Conservation (phyloP, 2,329 filamentous ascomycete species). For the Diaporthe humulicola region DNA sequence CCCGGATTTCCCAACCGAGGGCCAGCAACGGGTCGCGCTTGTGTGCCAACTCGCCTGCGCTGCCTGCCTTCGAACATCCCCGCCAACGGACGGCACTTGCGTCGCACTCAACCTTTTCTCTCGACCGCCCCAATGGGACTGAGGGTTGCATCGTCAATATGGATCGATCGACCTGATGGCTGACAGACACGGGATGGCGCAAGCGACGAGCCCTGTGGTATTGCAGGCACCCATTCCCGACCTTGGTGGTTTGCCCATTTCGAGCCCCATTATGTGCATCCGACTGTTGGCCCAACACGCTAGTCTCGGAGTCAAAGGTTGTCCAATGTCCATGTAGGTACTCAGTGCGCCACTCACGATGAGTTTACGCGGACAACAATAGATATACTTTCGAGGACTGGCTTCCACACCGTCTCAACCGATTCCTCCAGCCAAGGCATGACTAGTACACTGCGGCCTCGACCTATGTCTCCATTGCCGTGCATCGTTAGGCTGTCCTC, state of each 20-base stretch:
- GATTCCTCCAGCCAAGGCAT: background rate
- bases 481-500: background rate
- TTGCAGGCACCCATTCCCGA: background rate
- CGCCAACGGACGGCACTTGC: constrained; percentile 13
- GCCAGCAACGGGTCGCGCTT: background rate
- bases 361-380: background rate
- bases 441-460: background rate
- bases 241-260: background rate
- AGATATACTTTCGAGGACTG: background rate
- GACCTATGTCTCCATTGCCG: background rate
- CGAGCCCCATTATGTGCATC: background rate
- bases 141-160: constrained; percentile 8
- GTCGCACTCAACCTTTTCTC: constrained; percentile 24
- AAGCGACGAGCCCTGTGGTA: background rate
- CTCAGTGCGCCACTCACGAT: background rate
- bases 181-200: background rate
- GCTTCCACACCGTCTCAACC: background rate
- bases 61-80: background rate
- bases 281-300: background rate
- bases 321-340: background rate
- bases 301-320: background rate
- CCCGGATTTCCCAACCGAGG: constrained; percentile 10
- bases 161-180: background rate
- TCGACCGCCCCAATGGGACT: constrained; percentile 4
- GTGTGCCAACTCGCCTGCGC: background rate